Conservation (phyloP, 2,329 filamentous ascomycete species). For the Zymoseptoria passerinii region DNA sequence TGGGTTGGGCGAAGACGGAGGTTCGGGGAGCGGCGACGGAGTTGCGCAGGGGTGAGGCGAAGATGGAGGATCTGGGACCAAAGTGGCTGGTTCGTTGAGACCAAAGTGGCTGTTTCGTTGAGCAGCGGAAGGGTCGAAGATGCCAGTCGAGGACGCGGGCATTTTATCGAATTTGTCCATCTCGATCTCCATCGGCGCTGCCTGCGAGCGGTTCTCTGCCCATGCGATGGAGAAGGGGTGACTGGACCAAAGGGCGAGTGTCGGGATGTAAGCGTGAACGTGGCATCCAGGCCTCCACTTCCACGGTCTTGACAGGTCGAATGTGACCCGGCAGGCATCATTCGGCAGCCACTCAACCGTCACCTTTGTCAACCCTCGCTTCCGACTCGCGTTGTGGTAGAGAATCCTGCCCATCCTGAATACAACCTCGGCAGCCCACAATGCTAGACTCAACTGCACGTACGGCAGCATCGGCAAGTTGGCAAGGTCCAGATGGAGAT, state of each 20-base stretch:
- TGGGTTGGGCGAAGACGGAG: not conserved
- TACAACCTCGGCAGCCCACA: constrained; percentile 65
- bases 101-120: not conserved
- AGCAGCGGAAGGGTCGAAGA: constrained; percentile 2
- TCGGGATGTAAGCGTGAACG: constrained; percentile 53
- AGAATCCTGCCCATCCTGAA: constrained; percentile 42
- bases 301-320: constrained; percentile 49
- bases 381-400: constrained; percentile 47
- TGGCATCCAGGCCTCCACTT: constrained; percentile 49
- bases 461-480: constrained; percentile 62
- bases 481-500: constrained; percentile 67
- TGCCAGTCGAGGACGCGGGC: constrained; percentile 8
- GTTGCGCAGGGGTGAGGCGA: not conserved
- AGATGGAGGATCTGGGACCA: not conserved
- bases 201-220: constrained; percentile 29
- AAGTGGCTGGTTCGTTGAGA: not conserved
- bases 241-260: constrained; percentile 34
- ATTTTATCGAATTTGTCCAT: constrained; percentile 24
- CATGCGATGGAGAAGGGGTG: constrained; percentile 46
- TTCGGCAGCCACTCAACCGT: constrained; percentile 51
- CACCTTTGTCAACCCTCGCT: constrained; percentile 42
- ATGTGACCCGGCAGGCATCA: constrained; percentile 54
- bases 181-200: constrained; percentile 18
- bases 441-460: constrained; percentile 61
- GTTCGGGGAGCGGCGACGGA: not conserved